Evolutionary conservation across 768 basidiomycete genomes (phyloP), one percentile per base, ranked within the genome.

Genomic region (Sarcodon aspratus): DNA sequence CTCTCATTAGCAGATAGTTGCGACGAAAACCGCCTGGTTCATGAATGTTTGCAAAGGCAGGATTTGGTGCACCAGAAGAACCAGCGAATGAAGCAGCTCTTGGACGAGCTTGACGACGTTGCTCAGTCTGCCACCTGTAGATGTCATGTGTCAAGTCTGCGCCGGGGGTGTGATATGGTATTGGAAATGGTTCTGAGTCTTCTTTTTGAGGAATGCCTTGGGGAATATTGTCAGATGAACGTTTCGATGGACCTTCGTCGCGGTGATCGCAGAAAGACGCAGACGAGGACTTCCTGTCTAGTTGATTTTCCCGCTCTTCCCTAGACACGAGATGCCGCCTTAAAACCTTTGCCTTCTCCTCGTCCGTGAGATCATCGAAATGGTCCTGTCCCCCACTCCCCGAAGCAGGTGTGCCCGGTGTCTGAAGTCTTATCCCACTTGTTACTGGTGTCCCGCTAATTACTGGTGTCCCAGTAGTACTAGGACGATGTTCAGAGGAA

Each of bases 141-240:
- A 98, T 85, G 54, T 83, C 83, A 59, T 95, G 92, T 90, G 93
- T 96, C 52, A 94, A 80, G 60, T 96, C 93, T 27, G 85, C 91
- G 33, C 93, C 93, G 13, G 78, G 82, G 3, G 86, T 82, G 64
- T 90, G 71, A 61, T 90, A 95, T 1, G 85, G 85, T 40, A 95
- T 82, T n/a, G 89, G 83, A 58, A 95, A 96, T 1, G 78, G 66
- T 48, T 90, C 87, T 0, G 76, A 69, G 33, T 76, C 73, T 48
- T 82, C 76, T 7, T 51, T 55, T 31, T 62, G 56, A 11, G 62
- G 49, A 27, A 60, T 35, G 52, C 15, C 11, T 58, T 55, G 15
- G 44, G 13, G 60, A 67, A 27, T 54, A 40, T 45, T 50, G 31
- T 47, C 55, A 5, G 62, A 58, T 15, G 59, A 27, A 17, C 11